These are phyloP conservation scores for Plasmodium gaboni DNA, from an alignment of 169 alveolate genomes.

Conservation along the genomic window DNA sequence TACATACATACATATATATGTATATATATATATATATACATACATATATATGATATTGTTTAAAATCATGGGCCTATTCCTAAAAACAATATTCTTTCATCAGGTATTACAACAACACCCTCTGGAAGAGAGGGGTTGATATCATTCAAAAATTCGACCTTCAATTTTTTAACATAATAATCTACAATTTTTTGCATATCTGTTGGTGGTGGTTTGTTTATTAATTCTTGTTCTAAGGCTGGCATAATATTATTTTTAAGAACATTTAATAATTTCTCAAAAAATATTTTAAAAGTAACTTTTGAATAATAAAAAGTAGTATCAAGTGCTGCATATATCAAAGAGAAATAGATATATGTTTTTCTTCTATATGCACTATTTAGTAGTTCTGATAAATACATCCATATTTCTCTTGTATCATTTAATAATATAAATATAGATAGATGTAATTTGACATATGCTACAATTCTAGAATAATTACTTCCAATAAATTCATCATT, in stretches of 20 bases:
- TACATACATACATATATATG: conserved; percentile 7
- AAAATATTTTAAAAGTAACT: conserved; percentile 15
- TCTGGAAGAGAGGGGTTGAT: conserved; percentile 36
- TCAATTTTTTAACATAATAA: conserved; percentile 38
- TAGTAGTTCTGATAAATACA: conserved; percentile 40
- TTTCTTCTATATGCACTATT: conserved; percentile 57
- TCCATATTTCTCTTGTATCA: conserved; percentile 70
- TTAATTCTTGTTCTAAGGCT: conserved; percentile 41
- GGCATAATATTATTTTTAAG: conserved; percentile 35
- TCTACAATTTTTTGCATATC: conserved; percentile 32
- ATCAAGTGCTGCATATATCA: conserved; percentile 50
- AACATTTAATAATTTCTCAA: conserved; percentile 19
- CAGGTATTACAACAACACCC: conserved; percentile 52
- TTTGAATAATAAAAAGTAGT: conserved; percentile 40
- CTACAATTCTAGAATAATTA: conserved; percentile 46
- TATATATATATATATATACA: conserved; percentile 21
- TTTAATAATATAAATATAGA: conserved; percentile 57
- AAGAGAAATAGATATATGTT: conserved; percentile 35
- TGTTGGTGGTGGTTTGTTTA: conserved; percentile 56
- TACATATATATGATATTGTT: not conserved
- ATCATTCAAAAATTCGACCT: conserved; percentile 37
- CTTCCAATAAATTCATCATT: conserved; percentile 42
- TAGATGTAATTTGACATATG: conserved; percentile 44
- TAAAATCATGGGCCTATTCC: conserved; percentile 10
- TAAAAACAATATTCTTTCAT: conserved; percentile 34